Evolutionary conservation across 345 rosid genomes (phyloP).

Genomic region (Eucalyptus globulus): DNA sequence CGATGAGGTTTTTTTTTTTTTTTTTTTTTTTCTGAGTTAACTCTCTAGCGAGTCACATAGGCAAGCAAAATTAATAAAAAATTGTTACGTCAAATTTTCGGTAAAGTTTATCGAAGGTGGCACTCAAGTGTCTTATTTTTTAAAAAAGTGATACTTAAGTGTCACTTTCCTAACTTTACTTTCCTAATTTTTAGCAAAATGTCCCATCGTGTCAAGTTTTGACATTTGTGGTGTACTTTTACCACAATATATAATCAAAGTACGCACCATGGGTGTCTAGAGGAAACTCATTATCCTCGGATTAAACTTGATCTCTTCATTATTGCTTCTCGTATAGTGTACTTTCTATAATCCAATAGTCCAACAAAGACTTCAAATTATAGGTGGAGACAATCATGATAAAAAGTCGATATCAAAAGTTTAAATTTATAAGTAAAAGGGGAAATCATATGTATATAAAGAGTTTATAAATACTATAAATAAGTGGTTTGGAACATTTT

Average conservation of each 20-base stretch:
- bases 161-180: rapidly evolving
- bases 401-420: rapidly evolving
- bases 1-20: rapidly evolving
- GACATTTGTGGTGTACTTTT: no score
- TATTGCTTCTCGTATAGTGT: not conserved
- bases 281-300: not conserved
- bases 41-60: rapidly evolving
- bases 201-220: rapidly evolving
- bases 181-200: rapidly evolving
- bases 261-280: rapidly evolving
- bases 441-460: not conserved
- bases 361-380: not conserved
- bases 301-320: not conserved
- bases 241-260: no score
- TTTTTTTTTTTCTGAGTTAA: rapidly evolving
- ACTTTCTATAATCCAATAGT: not conserved
- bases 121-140: no score
- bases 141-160: rapidly evolving
- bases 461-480: not conserved
- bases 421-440: not conserved
- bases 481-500: not conserved
- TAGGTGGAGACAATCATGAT: not conserved
- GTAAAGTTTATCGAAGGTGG: rapidly evolving
- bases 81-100: rapidly evolving
- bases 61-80: no score